phyloP scores from a whole-genome alignment of 2,329 filamentous ascomycete genomes.

The Coniochaeta hoffmannii region DNA sequence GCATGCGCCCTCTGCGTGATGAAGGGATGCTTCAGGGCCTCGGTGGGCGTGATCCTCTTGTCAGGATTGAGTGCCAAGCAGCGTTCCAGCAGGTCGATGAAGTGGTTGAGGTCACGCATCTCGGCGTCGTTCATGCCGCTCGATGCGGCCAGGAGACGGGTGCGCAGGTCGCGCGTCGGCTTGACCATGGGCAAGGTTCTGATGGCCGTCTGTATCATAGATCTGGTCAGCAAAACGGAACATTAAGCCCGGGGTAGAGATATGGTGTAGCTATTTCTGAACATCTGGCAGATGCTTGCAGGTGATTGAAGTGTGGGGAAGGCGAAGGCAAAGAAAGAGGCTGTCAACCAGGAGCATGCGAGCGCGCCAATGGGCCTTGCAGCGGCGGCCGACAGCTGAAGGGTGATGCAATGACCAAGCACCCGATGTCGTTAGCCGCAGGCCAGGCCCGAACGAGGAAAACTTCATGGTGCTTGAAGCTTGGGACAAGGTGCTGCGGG shows the following conservation, averaged over 20 bases:
- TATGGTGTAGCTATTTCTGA: not conserved
- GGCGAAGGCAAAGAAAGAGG: not conserved
- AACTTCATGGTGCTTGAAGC: not conserved
- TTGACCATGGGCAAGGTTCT: conserved; percentile 64
- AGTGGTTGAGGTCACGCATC: conserved; percentile 69
- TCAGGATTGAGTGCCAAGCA: conserved; percentile 88
- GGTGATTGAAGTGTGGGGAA: not conserved
- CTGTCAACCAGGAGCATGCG: not conserved
- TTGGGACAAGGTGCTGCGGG: not conserved
- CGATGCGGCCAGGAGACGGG: conserved; percentile 67
- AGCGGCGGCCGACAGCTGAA: not conserved
- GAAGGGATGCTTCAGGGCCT: conserved; percentile 86
- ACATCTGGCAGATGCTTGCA: not conserved
- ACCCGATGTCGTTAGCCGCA: not conserved
- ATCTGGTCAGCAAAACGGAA: conserved; percentile 9
- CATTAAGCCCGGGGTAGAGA: not conserved
- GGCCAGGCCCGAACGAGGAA: not conserved
- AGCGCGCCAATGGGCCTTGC: not conserved
- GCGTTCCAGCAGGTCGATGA: conserved; percentile 81
- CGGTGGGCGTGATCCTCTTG: conserved; percentile 78
- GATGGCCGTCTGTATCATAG: conserved; percentile 49
- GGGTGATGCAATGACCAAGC: not conserved
- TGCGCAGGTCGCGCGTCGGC: conserved; percentile 74
- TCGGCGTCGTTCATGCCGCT: conserved; percentile 68
- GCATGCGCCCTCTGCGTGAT: conserved; percentile 44